phyloP scores from a whole-genome alignment of 108 stramenopile genomes.

The Nitzschia putrida region DNA sequence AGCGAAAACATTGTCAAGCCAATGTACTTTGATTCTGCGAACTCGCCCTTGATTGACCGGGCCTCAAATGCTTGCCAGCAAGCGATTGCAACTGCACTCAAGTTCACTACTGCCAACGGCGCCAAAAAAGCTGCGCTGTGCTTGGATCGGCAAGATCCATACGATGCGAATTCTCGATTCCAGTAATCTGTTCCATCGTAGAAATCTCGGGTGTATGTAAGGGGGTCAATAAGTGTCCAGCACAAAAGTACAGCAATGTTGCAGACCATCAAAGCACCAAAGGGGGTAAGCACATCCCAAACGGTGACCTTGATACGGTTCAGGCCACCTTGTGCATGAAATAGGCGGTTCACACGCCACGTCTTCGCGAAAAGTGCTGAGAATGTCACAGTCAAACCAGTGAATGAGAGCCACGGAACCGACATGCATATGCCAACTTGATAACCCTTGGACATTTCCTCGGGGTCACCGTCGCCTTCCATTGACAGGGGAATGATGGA shows the following conservation, averaged over 20 bases:
- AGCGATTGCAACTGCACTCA: constrained; percentile 29
- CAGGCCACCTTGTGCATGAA: not conserved
- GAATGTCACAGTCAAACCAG: constrained; percentile 52
- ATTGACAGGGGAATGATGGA: constrained; percentile 32
- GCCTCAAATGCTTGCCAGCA: constrained; percentile 46
- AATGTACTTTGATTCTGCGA: constrained; percentile 40
- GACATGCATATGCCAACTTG: constrained; percentile 39
- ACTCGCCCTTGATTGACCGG: constrained; percentile 44
- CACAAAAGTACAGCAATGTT: constrained; percentile 41
- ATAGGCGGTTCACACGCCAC: constrained; percentile 46
- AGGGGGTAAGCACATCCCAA: constrained; percentile 56
- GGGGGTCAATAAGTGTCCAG: constrained; percentile 60
- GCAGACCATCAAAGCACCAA: constrained; percentile 35
- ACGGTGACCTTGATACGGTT: constrained; percentile 29
- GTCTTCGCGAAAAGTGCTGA: constrained; percentile 52
- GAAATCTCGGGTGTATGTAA: constrained; percentile 34
- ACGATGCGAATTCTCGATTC: constrained; percentile 37
- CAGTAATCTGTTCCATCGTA: constrained; percentile 34
- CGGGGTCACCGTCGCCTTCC: constrained; percentile 21
- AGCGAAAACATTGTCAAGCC: constrained; percentile 32
- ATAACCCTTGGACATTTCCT: not conserved
- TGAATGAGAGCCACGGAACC: constrained; percentile 39
- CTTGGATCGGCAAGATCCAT: constrained; percentile 31
- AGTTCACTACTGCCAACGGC: constrained; percentile 37
- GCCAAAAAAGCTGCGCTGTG: constrained; percentile 16